A percentile compares a stretch with the other conserved stretches of the same genome.
Evolutionary conservation across 345 rosid species (phyloP).

Genomic region (Syzygium jambos): DNA sequence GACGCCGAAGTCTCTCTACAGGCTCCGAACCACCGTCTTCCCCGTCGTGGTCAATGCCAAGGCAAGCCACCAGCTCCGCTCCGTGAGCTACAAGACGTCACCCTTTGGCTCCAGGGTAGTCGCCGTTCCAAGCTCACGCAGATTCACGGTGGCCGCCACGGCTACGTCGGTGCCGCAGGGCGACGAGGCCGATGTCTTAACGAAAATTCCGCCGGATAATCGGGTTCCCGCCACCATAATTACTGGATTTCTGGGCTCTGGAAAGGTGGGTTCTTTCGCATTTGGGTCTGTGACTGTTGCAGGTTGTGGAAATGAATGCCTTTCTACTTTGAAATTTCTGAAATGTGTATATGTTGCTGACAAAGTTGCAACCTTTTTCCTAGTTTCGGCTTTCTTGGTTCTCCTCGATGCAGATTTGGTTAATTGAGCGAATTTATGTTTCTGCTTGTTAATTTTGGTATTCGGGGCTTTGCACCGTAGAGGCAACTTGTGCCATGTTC

Average conservation of each 20-base stretch:
- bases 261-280: conserved; percentile 42
- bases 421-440: not conserved
- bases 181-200: conserved; percentile 51
- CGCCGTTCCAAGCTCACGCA: conserved; percentile 7
- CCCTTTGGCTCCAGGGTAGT: conserved; percentile 15
- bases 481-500: not conserved
- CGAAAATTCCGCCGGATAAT: conserved; percentile 70
- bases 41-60: conserved; percentile 21
- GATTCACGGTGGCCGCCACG: conserved; percentile 49
- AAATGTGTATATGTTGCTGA: not conserved
- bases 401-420: not conserved
- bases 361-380: not conserved
- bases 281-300: not conserved
- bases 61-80: not conserved
- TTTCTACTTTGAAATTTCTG: not conserved
- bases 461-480: not conserved
- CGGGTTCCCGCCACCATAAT: conserved; percentile 95
- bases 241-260: conserved; percentile 92
- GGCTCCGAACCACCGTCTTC: conserved; percentile 24
- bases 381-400: not conserved
- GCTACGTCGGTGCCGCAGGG: conserved; percentile 42
- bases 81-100: conserved; percentile 17
- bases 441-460: not conserved
- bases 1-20: conserved; percentile 13
- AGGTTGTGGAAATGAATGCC: not conserved